A percentile compares a stretch with the other conserved stretches of the same genome.
Evolutionary conservation across 208 protist genomes (phyloP).

Genomic region (Leishmania martiniquensis): DNA sequence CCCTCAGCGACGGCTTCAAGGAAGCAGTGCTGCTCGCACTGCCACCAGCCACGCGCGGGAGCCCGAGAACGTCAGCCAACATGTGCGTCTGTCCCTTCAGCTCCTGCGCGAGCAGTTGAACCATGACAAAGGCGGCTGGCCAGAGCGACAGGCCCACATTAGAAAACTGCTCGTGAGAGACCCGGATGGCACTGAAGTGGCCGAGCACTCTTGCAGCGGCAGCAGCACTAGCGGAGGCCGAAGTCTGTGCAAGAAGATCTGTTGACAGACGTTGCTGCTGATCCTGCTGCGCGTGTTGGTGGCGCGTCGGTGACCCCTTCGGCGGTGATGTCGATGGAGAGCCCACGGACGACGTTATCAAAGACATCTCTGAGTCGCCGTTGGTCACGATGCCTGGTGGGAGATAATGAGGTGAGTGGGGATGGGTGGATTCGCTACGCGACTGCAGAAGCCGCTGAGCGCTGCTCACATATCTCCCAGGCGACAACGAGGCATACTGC

Average conservation of each 20-base stretch:
- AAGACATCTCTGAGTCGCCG: constrained; percentile 2
- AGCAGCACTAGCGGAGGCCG: constrained; percentile 3
- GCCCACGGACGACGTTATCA: constrained; percentile 6
- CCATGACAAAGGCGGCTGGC: constrained; percentile 78
- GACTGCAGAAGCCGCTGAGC: neutral
- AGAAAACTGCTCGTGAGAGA: constrained; percentile 62
- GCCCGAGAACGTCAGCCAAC: constrained; percentile 35
- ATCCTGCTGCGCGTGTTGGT: neutral
- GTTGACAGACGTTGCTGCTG: neutral
- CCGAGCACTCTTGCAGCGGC: constrained; percentile 4
- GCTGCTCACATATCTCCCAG: neutral
- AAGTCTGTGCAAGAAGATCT: neutral
- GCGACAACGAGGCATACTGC: neutral
- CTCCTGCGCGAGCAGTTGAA: constrained; percentile 74
- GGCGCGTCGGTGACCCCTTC: neutral
- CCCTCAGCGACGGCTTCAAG: neutral
- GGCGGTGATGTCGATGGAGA: neutral
- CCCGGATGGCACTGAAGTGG: constrained; percentile 56
- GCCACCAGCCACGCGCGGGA: constrained; percentile 8
- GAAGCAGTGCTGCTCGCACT: neutral
- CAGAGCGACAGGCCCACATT: constrained; percentile 85
- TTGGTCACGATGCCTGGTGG: neutral
- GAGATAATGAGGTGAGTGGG: neutral
- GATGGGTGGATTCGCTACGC: neutral
- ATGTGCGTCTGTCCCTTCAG: constrained; percentile 41